phyloP scores from a whole-genome alignment of 306 rosid genomes.

The Ammopiptanthus mongolicus region DNA sequence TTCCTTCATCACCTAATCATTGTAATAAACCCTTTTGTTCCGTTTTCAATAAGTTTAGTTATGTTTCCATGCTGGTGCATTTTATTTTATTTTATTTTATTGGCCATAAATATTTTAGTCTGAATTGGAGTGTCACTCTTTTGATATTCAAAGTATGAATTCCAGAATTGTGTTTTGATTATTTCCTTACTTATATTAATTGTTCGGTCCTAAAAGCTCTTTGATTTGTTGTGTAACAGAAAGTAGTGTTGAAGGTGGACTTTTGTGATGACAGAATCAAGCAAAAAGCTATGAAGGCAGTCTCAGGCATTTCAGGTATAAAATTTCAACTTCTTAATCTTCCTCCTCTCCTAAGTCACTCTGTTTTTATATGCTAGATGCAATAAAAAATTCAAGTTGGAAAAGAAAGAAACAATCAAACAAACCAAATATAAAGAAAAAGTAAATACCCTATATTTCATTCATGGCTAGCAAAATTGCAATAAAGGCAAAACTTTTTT shows the following conservation, averaged over 20 bases:
- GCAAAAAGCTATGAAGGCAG: slow-evolving; percentile 53
- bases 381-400: background rate
- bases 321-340: background rate
- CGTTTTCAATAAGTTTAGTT: background rate
- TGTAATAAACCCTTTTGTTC: background rate
- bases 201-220: background rate
- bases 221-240: slow-evolving; percentile 30
- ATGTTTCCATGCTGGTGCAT: background rate
- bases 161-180: background rate
- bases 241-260: slow-evolving; percentile 43
- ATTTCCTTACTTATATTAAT: background rate
- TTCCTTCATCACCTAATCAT: background rate
- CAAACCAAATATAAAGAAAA: too few species aligned
- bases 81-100: background rate
- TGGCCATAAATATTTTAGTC: background rate
- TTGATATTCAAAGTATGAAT: background rate
- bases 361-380: background rate
- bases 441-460: background rate
- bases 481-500: background rate
- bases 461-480: background rate
- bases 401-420: background rate
- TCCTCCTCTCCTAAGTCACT: too few species aligned
- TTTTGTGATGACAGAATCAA: slow-evolving; percentile 32
- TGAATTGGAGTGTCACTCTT: background rate
- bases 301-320: slow-evolving; percentile 53